Base-by-base conservation (phyloP, 2,329 filamentous ascomycete genomes). In the Daldinia eschscholtzii region DNA sequence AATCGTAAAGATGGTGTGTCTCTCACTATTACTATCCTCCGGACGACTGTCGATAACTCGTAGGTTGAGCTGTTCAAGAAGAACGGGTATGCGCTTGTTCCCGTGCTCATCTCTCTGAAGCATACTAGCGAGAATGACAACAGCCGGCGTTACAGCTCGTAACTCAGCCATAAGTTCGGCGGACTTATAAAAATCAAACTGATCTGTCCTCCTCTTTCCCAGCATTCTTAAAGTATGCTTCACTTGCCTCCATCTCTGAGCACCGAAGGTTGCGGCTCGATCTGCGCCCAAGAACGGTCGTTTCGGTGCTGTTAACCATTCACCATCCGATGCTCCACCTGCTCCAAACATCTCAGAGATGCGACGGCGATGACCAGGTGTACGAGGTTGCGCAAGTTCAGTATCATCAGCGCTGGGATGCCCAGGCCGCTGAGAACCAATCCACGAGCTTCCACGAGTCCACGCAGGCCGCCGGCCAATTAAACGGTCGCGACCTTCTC, bases 61-160 rank as follows among this genome's bases (percentile, higher is more conserved):
- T 67, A 99, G 86, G 79, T 97, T 97, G 66, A 99, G 86, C 82
- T 99, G 96, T 80, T 99, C 96, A 6, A 99, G 86, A 3, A 99
- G 87, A 60, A 99, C 94, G 0, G 96, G 96, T 64, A 99, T 97
- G 66, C 94, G 90, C 81, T 93, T 96, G 80, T 97, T 96, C 56
- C 95, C 94, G 75, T 98, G 93, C 80, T 99, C 96, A 75, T 99
- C 96, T 64, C 96, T 88, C 81, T 98, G 96, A 75, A 98, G 96
- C 93, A 98, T 98, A 77, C 94, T 98, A 6, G 96, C 96, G 59
- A 99, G 84, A 80, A 99, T 97, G 65, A 99, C 84, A 20, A 95
- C 96, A 26, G 96, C 96, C 3, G 96, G 96, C 1, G 94, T 93
- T 61, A 94, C 96, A 48, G 96, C 97, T 56, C 96, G 88, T 41